A percentile compares a stretch with the other conserved stretches of the same genome.
phyloP scores from a whole-genome alignment of 768 basidiomycete genomes.

The Lactarius quietus region DNA sequence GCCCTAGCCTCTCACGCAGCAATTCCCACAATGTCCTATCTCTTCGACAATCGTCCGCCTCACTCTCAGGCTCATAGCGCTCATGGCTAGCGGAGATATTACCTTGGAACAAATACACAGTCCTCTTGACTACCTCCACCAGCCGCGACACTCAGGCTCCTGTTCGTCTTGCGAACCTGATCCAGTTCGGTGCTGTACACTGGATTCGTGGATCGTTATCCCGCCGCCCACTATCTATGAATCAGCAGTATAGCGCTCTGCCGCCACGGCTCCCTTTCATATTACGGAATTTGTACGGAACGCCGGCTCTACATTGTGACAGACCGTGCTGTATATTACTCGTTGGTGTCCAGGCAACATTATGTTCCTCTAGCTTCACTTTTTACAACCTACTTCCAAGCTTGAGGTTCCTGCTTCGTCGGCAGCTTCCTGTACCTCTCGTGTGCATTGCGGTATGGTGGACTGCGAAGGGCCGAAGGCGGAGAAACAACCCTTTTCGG shows the following conservation, averaged over 20 bases:
- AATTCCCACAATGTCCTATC: not conserved
- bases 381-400: not conserved
- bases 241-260: not conserved
- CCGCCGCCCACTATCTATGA: not conserved
- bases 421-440: not conserved
- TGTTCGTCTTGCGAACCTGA: not conserved
- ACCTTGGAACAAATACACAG: not conserved
- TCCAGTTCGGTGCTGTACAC: not conserved
- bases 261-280: too few relatives aligned
- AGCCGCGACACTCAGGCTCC: not conserved
- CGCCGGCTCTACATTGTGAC: not conserved
- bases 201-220: not conserved
- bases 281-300: not conserved
- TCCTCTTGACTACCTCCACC: not conserved
- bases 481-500: not conserved
- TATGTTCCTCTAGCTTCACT: not conserved
- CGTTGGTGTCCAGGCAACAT: not conserved
- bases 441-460: not conserved
- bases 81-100: not conserved
- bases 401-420: not conserved
- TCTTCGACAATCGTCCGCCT: not conserved
- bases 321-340: not conserved
- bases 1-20: too few relatives aligned
- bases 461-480: not conserved
- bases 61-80: too few relatives aligned